A percentile compares a stretch with the other conserved stretches of the same genome.
phyloP scores from a whole-genome alignment of 1,139 yeast genomes.

The Dujonia santamariae region DNA sequence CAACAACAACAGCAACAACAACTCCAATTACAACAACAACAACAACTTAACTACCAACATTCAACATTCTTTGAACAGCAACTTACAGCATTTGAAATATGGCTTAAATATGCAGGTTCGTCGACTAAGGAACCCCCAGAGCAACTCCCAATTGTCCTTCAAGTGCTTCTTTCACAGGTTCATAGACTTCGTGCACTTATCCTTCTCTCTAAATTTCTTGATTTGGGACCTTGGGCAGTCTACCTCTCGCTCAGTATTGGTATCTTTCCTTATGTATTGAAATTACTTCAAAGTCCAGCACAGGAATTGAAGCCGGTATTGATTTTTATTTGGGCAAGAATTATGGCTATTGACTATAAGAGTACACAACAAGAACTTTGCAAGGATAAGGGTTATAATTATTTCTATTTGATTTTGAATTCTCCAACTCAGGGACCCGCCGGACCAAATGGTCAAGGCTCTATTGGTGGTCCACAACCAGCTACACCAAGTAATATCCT shows the following conservation, averaged over 20 bases:
- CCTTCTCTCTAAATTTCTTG: conserved; percentile 78
- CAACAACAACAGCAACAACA: background rate
- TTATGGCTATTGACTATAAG: conserved; percentile 90
- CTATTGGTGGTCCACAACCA: background rate
- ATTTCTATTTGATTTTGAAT: conserved; percentile 73
- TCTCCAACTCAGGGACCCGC: conserved; percentile 26
- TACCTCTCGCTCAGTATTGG: conserved; percentile 90
- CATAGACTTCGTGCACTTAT: conserved; percentile 89
- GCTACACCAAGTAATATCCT: conserved; percentile 19
- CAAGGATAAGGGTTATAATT: conserved; percentile 87
- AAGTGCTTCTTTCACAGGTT: conserved; percentile 88
- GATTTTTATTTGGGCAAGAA: conserved; percentile 96
- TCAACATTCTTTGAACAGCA: conserved; percentile 95
- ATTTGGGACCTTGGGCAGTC: conserved; percentile 97
- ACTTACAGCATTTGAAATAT: conserved; percentile 90
- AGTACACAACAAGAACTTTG: conserved; percentile 90
- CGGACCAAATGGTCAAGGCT: conserved; percentile 10
- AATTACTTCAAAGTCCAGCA: conserved; percentile 89
- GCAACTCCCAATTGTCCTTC: conserved; percentile 90
- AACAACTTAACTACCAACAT: conserved; percentile 61
- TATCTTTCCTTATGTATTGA: conserved; percentile 90
- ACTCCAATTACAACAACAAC: background rate
- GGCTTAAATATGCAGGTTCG: conserved; percentile 87
- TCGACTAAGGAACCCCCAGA: conserved; percentile 87
- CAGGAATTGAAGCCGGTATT: conserved; percentile 92